These are phyloP conservation scores for Mollisiaceae sp. DNA, from an alignment of 2,329 filamentous ascomycete genomes.

Conservation along the genomic window DNA sequence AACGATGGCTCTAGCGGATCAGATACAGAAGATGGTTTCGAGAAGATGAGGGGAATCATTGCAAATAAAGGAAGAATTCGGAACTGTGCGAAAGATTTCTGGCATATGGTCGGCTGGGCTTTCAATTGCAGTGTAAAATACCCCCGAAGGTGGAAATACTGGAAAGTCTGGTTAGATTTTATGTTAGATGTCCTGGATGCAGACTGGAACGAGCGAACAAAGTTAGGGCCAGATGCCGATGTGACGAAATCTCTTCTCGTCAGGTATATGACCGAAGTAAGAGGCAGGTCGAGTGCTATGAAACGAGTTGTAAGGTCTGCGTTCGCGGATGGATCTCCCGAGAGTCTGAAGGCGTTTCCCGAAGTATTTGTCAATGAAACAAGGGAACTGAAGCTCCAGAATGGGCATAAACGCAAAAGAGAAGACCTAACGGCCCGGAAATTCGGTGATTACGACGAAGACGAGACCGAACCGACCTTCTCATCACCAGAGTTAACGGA, in stretches of 20 bases:
- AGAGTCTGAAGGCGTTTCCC: slow-evolving; percentile 59
- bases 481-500: slow-evolving; percentile 49
- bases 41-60: slow-evolving; percentile 61
- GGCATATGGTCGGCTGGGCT: slow-evolving; percentile 87
- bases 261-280: slow-evolving; percentile 49
- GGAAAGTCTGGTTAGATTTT: slow-evolving; percentile 79
- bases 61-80: slow-evolving; percentile 72
- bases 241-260: slow-evolving; percentile 58
- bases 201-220: slow-evolving; percentile 67
- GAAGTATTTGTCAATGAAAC: slow-evolving; percentile 74
- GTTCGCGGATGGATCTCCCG: slow-evolving; percentile 66
- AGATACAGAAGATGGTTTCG: slow-evolving; percentile 50
- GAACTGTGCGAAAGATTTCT: slow-evolving; percentile 82
- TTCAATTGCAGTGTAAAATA: slow-evolving; percentile 84
- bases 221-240: slow-evolving; percentile 50
- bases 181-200: slow-evolving; percentile 79
- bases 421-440: slow-evolving; percentile 34
- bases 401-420: slow-evolving; percentile 56
- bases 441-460: slow-evolving; percentile 50
- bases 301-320: slow-evolving; percentile 67
- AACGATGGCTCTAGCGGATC: slow-evolving; percentile 49
- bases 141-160: slow-evolving; percentile 77
- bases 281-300: slow-evolving; percentile 49
- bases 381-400: slow-evolving; percentile 49
- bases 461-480: slow-evolving; percentile 38